Evolutionary conservation across 1,284 basidiomycete genomes (phyloP), one percentile per base, ranked within the genome.

Genomic region (Fomes fomentarius): DNA sequence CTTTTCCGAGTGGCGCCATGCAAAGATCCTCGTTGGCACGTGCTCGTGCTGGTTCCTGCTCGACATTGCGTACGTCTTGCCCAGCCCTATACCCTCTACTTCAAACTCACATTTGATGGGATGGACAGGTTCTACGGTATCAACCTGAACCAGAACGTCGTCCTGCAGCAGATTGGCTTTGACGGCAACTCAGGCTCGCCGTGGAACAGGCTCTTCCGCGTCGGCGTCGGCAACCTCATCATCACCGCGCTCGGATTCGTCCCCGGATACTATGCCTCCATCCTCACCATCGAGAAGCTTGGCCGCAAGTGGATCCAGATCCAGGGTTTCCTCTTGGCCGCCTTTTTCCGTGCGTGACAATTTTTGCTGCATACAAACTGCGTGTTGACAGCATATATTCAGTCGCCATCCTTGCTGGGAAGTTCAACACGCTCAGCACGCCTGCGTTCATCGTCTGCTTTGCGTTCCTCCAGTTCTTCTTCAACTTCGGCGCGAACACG

Each of bases 401-500:
- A 84, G 84, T 91, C 64, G 85, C 64, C 15, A 80, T 89, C 54
- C 73, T 89, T 41, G 86, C 86, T 50, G 82, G 83, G 56, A 81
- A 80, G 67, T 90, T 94, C 74, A 62, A 84, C 58, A 71, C 74
- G 11, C 77, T 91, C 39, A 76, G 77, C 60, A 81, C 78, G 22
- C 81, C 83, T 7, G 73, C 83, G 17, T 89, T 91, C 73, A 79
- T 91, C 58, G 87, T 90, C 64, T 83, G 82, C 73, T 86, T 92
- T 65, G 74, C 89, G 2, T 73, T 88, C 50, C 71, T 84, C 31
- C 82, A 87, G 76, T 87, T 88, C 75, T 87, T 87, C 74, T 87
- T 87, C 74, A 88, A 88, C 72, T 89, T 87, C 67, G 92, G 92
- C n/a, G 89, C 93, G n/a, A 96, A 95, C 73, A 80, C 89, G 78